These are phyloP conservation scores for Nemania sp. DNA, from an alignment of 2,329 filamentous ascomycete species.

Conservation along the genomic window DNA sequence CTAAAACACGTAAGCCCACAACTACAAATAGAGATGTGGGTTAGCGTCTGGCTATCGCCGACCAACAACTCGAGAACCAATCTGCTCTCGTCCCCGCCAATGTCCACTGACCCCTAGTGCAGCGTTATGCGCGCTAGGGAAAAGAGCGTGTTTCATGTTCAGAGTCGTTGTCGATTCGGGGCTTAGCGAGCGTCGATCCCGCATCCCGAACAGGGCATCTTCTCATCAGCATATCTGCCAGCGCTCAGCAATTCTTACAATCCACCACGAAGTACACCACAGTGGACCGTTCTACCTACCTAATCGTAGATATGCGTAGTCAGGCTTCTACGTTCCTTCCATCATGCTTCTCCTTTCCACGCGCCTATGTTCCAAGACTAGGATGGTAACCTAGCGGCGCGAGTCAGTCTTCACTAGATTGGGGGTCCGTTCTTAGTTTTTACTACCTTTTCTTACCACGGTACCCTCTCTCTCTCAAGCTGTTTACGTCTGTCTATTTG, in stretches of 20 bases:
- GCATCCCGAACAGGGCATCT: slow-evolving; percentile 28
- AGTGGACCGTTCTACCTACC: no score
- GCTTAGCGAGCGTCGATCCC: slow-evolving; percentile 27
- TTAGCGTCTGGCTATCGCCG: no score
- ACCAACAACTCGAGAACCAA: no score
- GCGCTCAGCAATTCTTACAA: no score
- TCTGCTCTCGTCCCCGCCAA: background rate
- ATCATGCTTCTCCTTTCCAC: background rate
- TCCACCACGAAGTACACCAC: no score
- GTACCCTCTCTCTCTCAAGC: no score
- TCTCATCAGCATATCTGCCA: slow-evolving; percentile 4
- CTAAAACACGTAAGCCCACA: slow-evolving; percentile 7
- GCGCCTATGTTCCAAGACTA: background rate
- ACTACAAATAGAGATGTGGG: slow-evolving; percentile 5
- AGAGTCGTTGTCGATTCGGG: slow-evolving; percentile 25
- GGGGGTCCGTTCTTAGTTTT: no score
- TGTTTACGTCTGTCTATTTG: no score
- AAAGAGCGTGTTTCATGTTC: slow-evolving; percentile 39
- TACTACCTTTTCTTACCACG: no score
- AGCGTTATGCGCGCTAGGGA: slow-evolving; percentile 26
- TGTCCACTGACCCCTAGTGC: background rate
- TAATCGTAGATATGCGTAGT: no score
- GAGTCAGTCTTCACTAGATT: no score
- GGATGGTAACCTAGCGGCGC: background rate
- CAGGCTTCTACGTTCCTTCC: background rate